Evolutionary conservation across 179 eudicot species (phyloP).

Genomic region (Actinidia arguta): DNA sequence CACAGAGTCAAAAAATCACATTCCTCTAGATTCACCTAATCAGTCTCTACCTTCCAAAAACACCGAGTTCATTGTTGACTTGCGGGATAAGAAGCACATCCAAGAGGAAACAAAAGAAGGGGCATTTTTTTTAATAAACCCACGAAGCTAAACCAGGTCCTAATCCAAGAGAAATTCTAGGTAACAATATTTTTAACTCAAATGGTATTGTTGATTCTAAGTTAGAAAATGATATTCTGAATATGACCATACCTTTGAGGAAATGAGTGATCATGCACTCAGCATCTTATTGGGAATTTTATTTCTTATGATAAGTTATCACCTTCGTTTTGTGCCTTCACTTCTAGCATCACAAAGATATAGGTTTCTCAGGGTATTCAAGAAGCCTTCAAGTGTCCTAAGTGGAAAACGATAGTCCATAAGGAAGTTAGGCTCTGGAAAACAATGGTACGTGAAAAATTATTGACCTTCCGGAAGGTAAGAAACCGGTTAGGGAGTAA

Average conservation of each 20-base stretch:
- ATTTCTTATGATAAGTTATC: background rate
- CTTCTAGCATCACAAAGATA: background rate
- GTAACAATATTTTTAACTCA: background rate
- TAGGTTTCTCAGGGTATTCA: background rate
- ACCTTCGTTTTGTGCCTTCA: background rate
- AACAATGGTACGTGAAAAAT: too few relatives aligned
- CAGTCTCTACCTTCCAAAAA: background rate
- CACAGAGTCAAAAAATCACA: too few relatives aligned
- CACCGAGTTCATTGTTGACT: background rate
- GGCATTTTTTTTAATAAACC: background rate
- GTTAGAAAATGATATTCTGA: background rate
- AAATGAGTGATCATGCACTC: background rate
- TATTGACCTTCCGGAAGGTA: too few relatives aligned
- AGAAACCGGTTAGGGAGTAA: too few relatives aligned
- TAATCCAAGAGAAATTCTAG: background rate
- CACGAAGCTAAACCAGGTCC: constrained; percentile 6
- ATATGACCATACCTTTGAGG: background rate
- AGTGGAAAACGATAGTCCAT: too few relatives aligned
- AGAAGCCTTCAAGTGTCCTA: too few relatives aligned
- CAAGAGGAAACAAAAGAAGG: background rate
- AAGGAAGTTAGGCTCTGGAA: too few relatives aligned
- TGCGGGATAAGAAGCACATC: background rate
- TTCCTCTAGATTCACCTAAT: background rate
- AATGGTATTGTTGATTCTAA: too few relatives aligned
- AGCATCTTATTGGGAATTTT: background rate